Evolutionary conservation across 768 basidiomycete species (phyloP).

Genomic region (Strobilomyces confusus): DNA sequence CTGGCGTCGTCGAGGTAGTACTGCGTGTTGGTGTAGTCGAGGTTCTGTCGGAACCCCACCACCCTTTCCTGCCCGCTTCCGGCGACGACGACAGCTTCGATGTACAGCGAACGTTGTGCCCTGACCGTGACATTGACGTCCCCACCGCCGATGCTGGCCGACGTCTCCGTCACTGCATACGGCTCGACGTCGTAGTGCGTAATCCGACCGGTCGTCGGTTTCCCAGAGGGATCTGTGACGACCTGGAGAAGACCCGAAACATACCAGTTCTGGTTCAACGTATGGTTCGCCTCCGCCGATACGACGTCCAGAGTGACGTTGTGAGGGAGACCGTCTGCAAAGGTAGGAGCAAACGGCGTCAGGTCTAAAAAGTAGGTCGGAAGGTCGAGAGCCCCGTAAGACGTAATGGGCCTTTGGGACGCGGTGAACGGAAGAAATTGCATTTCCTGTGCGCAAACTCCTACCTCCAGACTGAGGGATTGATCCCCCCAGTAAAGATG

Average conservation of each 20-base stretch:
- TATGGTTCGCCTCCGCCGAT: slow-evolving; percentile 62
- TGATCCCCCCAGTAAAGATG: slow-evolving; percentile 74
- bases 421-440: not conserved
- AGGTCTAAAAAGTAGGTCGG: slow-evolving; percentile 77
- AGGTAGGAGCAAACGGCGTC: slow-evolving; percentile 69
- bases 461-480: slow-evolving; percentile 66
- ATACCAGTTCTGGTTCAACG: slow-evolving; percentile 75
- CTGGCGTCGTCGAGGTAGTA: slow-evolving; percentile 47
- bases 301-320: slow-evolving; percentile 69
- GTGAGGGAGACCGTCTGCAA: slow-evolving; percentile 67
- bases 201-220: slow-evolving; percentile 67
- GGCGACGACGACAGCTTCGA: slow-evolving; percentile 57
- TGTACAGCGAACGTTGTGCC: slow-evolving; percentile 53
- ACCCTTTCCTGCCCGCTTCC: slow-evolving; percentile 56
- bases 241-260: slow-evolving; percentile 70
- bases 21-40: slow-evolving; percentile 61
- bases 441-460: not conserved
- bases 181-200: slow-evolving; percentile 52
- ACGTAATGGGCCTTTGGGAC: slow-evolving; percentile 56
- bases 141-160: slow-evolving; percentile 39
- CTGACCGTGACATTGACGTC: slow-evolving; percentile 60
- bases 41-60: slow-evolving; percentile 59
- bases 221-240: slow-evolving; percentile 56
- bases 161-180: slow-evolving; percentile 50
- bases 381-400: slow-evolving; percentile 72